These are phyloP conservation scores for Podospora comata DNA, from an alignment of 495 filamentous ascomycete genomes.

Conservation along the genomic window DNA sequence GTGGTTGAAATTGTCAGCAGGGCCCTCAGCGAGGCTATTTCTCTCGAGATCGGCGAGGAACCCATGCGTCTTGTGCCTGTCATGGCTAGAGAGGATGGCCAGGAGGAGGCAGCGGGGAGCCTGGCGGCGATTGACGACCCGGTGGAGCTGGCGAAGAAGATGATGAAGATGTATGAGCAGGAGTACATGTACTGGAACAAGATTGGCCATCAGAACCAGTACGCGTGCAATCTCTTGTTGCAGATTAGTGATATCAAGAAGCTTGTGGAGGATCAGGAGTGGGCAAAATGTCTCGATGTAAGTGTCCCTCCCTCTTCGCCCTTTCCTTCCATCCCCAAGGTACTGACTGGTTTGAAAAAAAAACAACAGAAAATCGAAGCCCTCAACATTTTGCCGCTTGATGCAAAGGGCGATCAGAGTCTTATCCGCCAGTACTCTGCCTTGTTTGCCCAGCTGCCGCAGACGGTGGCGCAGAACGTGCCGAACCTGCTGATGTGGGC, in stretches of 20 bases:
- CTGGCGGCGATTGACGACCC: constrained; percentile 86
- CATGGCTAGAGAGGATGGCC: constrained; percentile 55
- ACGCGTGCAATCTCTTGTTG: constrained; percentile 68
- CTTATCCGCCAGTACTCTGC: constrained; percentile 71
- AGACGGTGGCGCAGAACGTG: constrained; percentile 78
- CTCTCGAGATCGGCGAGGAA: constrained; percentile 75
- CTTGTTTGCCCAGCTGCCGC: constrained; percentile 68
- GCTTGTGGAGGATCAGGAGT: constrained; percentile 64
- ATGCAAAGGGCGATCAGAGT: constrained; percentile 64
- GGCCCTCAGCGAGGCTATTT: constrained; percentile 81
- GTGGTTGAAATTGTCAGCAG: constrained; percentile 86
- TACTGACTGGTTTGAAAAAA: too few species aligned
- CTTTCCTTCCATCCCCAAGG: constrained; percentile 3
- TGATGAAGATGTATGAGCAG: constrained; percentile 73
- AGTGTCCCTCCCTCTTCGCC: constrained; percentile 40
- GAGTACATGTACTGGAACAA: constrained; percentile 70
- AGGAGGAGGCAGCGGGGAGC: constrained; percentile 45
- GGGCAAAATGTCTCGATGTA: constrained; percentile 79
- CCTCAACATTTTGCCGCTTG: constrained; percentile 74
- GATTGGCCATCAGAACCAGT: constrained; percentile 63
- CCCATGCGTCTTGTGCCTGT: constrained; percentile 72
- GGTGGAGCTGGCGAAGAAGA: constrained; percentile 68
- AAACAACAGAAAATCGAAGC: constrained; percentile 60
- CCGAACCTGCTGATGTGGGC: constrained; percentile 91
- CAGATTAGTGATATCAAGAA: constrained; percentile 74